These are phyloP conservation scores for Flaveria ramosissima DNA, from an alignment of 129 eudicot species.

Conservation along the genomic window DNA sequence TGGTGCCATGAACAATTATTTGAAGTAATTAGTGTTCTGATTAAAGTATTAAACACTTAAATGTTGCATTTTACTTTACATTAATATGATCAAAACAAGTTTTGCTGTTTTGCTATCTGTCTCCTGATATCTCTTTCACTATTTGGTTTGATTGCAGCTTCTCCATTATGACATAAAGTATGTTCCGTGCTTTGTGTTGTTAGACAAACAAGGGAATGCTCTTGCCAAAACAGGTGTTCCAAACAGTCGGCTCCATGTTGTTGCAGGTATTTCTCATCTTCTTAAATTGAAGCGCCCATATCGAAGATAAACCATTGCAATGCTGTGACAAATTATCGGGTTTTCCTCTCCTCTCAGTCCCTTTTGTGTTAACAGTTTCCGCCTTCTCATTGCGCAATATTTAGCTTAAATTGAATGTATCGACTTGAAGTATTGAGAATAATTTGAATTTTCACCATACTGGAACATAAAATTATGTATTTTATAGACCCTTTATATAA, in stretches of 20 bases:
- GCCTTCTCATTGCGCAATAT: conserved; percentile 2
- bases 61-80: not conserved
- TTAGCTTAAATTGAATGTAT: conserved; percentile 9
- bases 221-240: conserved; percentile 95
- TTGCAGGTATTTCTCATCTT: conserved; percentile 95
- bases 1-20: not conserved
- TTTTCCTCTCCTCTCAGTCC: not conserved
- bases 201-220: conserved; percentile 82
- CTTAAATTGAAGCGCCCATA: conserved; percentile 60
- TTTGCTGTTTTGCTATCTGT: not conserved
- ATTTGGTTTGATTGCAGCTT: conserved; percentile 53
- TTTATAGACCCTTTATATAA: not conserved
- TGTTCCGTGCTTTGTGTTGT: conserved; percentile 90
- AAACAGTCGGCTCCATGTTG: conserved; percentile 74
- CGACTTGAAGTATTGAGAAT: conserved; percentile 1
- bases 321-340: not conserved
- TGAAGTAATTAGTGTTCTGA: not conserved
- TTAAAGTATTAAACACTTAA: not conserved
- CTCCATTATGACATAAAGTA: conserved; percentile 89
- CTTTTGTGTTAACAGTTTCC: not conserved
- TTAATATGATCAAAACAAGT: not conserved
- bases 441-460: not conserved
- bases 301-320: conserved; percentile 14
- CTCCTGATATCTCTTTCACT: not conserved
- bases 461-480: not conserved